Evolutionary conservation across 2,329 filamentous ascomycete species (phyloP), one percentile per base, ranked within the genome.

Genomic region (Hirsutella rhossiliensis): DNA sequence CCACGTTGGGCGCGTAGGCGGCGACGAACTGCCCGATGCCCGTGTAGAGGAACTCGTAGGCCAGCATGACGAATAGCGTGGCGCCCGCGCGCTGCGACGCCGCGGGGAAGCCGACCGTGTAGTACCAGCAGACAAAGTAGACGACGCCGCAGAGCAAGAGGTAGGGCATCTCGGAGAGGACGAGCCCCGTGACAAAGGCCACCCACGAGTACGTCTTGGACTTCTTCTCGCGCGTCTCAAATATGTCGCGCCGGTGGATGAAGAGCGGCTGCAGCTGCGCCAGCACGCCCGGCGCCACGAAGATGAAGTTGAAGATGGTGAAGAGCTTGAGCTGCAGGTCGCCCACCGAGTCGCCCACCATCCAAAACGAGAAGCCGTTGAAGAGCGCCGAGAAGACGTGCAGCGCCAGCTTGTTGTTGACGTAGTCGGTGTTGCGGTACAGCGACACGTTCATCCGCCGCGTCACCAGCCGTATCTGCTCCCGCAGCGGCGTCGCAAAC

Each of bases 401-500:
- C 2, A 80, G 62, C 0, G 65, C 60, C 1, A 82, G 58, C 59
- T 82, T 82, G 66, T 77, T 82, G 57, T 76, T 75, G 45, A 80
- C 59, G 49, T 86, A 85, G 43, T 81, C 76, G 0, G 68, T 72
- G 56, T 84, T 85, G 44, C 83, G 72, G 63, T 68, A 87, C 5
- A 86, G 65, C 0, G 80, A 68, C 0, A 75, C 55, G 50, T 78
- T 79, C 62, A 71, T 75, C 27, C 85, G 82, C 4, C 73, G 60
- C 9, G 76, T 73, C 38, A 85, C 82, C 43, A 83, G 68, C 50
- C 69, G 75, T 37, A 80, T 62, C 57, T 90, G 86, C 29, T 73
- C 61, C 51, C 56, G 64, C 48, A 88, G 75, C 0, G 82, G 72
- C 7, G 78, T 80, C 0, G 86, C 85, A 49, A 88, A 90, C 59